Conservation (phyloP, 352 stramenopile species). For the Achlya hypogyna region DNA sequence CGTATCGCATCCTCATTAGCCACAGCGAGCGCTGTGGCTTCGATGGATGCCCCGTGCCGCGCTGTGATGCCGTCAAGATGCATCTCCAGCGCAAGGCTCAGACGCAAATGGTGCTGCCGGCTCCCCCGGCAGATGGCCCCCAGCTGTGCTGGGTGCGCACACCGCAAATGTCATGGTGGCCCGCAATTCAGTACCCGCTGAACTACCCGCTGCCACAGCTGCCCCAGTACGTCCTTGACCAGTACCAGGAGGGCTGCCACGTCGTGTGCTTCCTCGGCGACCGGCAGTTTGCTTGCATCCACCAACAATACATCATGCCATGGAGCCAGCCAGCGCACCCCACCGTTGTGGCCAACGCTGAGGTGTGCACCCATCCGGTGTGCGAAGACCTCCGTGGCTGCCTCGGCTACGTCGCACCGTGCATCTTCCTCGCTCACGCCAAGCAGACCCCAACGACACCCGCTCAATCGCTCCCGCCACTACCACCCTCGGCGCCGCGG, state of each 20-base stretch:
- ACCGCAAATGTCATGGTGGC: slow-evolving; percentile 19
- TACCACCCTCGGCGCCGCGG: neutral
- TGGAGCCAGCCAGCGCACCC: slow-evolving; percentile 10
- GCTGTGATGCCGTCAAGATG: slow-evolving; percentile 13
- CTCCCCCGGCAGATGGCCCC: neutral
- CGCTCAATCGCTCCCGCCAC: neutral
- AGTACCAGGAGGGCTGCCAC: slow-evolving; percentile 17
- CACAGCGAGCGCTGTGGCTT: slow-evolving; percentile 11
- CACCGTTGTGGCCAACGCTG: neutral
- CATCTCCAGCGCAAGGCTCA: slow-evolving; percentile 6
- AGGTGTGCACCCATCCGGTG: slow-evolving; percentile 15
- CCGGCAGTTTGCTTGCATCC: slow-evolving; percentile 19
- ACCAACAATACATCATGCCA: slow-evolving; percentile 5
- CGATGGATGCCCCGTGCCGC: slow-evolving; percentile 6
- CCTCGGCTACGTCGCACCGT: slow-evolving; percentile 11
- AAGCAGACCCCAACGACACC: slow-evolving; percentile 8
- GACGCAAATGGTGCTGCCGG: slow-evolving; percentile 1
- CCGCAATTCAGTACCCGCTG: slow-evolving; percentile 15
- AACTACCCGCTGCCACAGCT: slow-evolving; percentile 16
- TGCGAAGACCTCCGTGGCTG: slow-evolving; percentile 20
- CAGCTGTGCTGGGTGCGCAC: slow-evolving; percentile 20
- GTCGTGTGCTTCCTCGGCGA: slow-evolving; percentile 18
- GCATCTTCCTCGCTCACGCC: slow-evolving; percentile 4
- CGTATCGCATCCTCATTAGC: slow-evolving; percentile 19
- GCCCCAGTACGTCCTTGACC: slow-evolving; percentile 17